Evolutionary conservation across 441 rosid species (phyloP).

Genomic region (Brassica hybrid): DNA sequence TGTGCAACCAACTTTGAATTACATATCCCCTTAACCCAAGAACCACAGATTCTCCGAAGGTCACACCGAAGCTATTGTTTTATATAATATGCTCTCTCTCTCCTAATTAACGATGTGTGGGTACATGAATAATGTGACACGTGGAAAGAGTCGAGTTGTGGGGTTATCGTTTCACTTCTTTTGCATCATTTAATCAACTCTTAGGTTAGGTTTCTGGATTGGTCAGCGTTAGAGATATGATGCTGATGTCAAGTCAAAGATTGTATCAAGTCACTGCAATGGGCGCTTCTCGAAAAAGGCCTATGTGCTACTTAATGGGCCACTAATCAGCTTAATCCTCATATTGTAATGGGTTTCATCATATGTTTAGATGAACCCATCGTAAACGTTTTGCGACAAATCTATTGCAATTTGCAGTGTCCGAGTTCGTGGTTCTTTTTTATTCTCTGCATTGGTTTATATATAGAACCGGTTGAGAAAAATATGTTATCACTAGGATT

Average conservation of each 20-base stretch:
- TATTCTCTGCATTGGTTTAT: not conserved
- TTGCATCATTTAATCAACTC: conserved; percentile 39
- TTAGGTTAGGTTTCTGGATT: conserved; percentile 29
- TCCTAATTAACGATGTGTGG: conserved; percentile 14
- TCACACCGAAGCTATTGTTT: conserved; percentile 37
- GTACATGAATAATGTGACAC: conserved; percentile 26
- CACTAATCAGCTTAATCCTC: not conserved
- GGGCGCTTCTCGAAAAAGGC: conserved; percentile 16
- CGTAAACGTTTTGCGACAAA: not conserved
- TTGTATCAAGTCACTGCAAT: conserved; percentile 34
- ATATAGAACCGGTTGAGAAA: not conserved
- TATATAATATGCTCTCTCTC: not conserved
- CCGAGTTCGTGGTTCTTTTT: too few species aligned
- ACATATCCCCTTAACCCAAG: conserved; percentile 14
- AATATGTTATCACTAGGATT: not conserved
- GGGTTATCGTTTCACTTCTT: conserved; percentile 24
- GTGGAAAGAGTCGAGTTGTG: conserved; percentile 18
- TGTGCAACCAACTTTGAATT: conserved; percentile 44
- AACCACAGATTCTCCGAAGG: conserved; percentile 34
- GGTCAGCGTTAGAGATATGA: conserved; percentile 20
- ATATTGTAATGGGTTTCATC: not conserved
- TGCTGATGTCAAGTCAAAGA: conserved; percentile 43
- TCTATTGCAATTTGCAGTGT: not conserved
- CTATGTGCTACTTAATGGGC: not conserved
- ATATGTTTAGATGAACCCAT: not conserved